phyloP scores from a whole-genome alignment of 1,139 yeast genomes.

The Arxiozyma telluris region DNA sequence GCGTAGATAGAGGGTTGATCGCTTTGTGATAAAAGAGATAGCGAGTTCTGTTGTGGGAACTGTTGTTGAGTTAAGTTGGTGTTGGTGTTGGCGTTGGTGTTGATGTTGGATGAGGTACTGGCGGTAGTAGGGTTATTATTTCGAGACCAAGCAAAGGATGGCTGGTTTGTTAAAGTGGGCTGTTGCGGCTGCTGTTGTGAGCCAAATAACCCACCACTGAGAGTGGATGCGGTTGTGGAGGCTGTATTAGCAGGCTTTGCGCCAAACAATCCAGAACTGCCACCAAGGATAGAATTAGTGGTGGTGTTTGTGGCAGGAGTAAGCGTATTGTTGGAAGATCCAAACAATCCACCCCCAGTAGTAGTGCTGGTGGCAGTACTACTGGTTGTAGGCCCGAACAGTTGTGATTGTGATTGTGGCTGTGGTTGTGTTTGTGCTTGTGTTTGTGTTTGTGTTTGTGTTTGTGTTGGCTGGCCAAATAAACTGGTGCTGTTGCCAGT shows the following conservation, averaged over 20 bases:
- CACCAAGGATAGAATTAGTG: background rate
- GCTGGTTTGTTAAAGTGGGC: conserved; percentile 27
- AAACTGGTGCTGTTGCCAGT: background rate
- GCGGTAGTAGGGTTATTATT: background rate
- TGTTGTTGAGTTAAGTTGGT: conserved; percentile 20
- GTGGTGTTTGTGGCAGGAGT: conserved; percentile 17
- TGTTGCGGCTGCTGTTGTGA: conserved; percentile 5
- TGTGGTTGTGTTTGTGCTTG: background rate
- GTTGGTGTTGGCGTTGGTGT: conserved; percentile 13
- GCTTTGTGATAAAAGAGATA: background rate
- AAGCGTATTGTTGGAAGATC: conserved; percentile 7
- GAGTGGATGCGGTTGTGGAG: background rate
- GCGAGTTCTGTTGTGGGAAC: conserved; percentile 14
- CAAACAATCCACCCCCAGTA: conserved; percentile 8
- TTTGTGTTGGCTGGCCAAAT: conserved; percentile 2
- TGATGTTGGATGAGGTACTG: background rate
- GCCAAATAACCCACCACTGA: conserved; percentile 22
- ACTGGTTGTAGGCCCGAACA: background rate
- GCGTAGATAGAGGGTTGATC: conserved; percentile 30
- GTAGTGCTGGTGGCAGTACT: background rate
- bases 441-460: conserved; percentile 3
- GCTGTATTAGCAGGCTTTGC: background rate
- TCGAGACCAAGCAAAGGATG: conserved; percentile 40
- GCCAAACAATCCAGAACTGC: conserved; percentile 15
- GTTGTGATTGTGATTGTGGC: conserved; percentile 4